Conservation (phyloP, 2,329 filamentous ascomycete genomes). For the Verticillium longisporum region DNA sequence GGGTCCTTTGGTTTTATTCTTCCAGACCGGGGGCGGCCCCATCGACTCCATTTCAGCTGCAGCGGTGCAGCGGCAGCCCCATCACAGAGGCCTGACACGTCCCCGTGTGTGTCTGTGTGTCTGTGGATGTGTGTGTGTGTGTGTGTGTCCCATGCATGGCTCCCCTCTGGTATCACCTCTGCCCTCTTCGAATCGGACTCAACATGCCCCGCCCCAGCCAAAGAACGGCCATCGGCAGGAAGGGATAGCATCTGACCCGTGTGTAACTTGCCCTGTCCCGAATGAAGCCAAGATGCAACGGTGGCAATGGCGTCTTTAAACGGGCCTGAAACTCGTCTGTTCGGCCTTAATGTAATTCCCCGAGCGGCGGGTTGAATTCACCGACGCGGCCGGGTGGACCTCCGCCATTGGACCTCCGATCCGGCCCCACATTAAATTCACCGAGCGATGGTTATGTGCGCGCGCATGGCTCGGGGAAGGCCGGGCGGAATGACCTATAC, state of each 20-base stretch:
- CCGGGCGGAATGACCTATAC: too few relatives aligned
- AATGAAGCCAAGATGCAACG: not conserved
- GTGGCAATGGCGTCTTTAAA: not conserved
- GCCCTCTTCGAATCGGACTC: not conserved
- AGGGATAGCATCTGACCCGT: not conserved
- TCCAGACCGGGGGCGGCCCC: not conserved
- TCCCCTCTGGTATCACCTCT: not conserved
- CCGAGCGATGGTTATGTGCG: not conserved
- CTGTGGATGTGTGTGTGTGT: too few relatives aligned
- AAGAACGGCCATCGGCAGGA: not conserved
- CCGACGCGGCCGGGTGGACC: not conserved
- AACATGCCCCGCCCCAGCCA: not conserved
- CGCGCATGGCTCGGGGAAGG: too few relatives aligned
- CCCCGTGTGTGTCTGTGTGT: too few relatives aligned
- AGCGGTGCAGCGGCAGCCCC: too few relatives aligned
- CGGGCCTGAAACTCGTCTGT: not conserved
- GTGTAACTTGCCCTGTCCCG: not conserved
- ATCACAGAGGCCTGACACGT: too few relatives aligned
- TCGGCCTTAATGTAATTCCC: not conserved
- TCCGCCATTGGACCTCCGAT: not conserved
- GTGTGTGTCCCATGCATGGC: too few relatives aligned
- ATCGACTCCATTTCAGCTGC: too few relatives aligned
- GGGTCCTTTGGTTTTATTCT: not conserved
- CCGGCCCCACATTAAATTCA: not conserved
- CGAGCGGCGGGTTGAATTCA: not conserved